Conservation (phyloP, 345 rosid genomes). For the Eucalyptus coolabah region DNA sequence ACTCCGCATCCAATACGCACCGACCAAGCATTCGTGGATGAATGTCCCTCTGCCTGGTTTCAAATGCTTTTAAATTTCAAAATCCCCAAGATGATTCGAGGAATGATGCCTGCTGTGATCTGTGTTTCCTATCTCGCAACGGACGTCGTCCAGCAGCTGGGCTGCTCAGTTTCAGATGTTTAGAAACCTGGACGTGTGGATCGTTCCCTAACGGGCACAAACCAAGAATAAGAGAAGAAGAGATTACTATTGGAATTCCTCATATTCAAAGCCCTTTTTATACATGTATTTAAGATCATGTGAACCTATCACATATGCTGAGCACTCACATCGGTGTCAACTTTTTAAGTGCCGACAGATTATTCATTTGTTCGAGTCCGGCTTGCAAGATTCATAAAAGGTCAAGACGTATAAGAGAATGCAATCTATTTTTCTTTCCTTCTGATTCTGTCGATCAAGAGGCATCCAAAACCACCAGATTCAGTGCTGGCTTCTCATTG, state of each 20-base stretch:
- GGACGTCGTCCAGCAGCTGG: too few species aligned
- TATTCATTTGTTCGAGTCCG: background rate
- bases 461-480: background rate
- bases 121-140: too few species aligned
- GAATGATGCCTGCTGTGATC: background rate
- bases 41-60: background rate
- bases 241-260: background rate
- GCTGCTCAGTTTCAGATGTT: too few species aligned
- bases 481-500: background rate
- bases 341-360: background rate
- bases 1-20: rapidly evolving
- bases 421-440: background rate
- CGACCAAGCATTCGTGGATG: background rate
- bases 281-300: background rate
- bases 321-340: background rate
- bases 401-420: background rate
- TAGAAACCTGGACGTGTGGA: background rate
- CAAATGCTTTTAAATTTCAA: background rate
- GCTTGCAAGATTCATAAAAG: background rate
- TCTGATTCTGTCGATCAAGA: background rate
- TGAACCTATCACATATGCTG: background rate
- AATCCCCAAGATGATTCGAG: background rate
- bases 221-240: background rate
- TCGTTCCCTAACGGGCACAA: background rate
- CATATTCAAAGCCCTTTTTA: background rate